These are phyloP conservation scores for Plasmodium ovale DNA, from an alignment of 169 alveolate genomes.

Conservation along the genomic window DNA sequence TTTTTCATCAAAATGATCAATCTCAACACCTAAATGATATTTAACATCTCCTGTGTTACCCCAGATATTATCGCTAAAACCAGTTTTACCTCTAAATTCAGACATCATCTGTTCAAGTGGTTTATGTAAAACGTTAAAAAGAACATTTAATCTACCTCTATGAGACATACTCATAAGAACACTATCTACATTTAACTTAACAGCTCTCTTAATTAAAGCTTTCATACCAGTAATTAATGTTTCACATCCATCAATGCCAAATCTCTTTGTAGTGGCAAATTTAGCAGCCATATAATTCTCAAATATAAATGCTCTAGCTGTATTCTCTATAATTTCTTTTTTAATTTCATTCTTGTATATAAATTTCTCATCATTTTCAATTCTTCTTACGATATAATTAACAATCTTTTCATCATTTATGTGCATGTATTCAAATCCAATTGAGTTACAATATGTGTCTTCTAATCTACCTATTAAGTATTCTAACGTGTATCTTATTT, in stretches of 20 bases:
- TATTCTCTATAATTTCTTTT: constrained; percentile 62
- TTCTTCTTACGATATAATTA: constrained; percentile 78
- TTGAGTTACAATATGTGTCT: constrained; percentile 80
- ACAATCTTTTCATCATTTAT: constrained; percentile 78
- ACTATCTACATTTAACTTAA: constrained; percentile 85
- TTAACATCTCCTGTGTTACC: constrained; percentile 95
- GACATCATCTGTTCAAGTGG: constrained; percentile 92
- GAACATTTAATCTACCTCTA: constrained; percentile 95
- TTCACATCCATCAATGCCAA: constrained; percentile 96
- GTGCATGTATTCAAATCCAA: constrained; percentile 83
- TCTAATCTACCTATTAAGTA: constrained; percentile 73
- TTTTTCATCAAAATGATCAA: constrained; percentile 84
- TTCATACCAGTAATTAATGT: constrained; percentile 90
- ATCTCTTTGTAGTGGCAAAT: constrained; percentile 94
- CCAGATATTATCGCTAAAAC: constrained; percentile 82
- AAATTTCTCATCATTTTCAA: constrained; percentile 76
- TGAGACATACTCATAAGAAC: constrained; percentile 96
- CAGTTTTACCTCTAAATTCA: constrained; percentile 88
- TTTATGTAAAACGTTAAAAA: constrained; percentile 92
- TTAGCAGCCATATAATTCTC: constrained; percentile 82
- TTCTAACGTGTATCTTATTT: constrained; percentile 67
- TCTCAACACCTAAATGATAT: constrained; percentile 93
- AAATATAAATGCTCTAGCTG: constrained; percentile 81
- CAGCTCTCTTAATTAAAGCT: constrained; percentile 73
- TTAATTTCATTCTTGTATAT: constrained; percentile 60